Conservation (phyloP, 257 asterid species). For the Anisodus acutangulus region DNA sequence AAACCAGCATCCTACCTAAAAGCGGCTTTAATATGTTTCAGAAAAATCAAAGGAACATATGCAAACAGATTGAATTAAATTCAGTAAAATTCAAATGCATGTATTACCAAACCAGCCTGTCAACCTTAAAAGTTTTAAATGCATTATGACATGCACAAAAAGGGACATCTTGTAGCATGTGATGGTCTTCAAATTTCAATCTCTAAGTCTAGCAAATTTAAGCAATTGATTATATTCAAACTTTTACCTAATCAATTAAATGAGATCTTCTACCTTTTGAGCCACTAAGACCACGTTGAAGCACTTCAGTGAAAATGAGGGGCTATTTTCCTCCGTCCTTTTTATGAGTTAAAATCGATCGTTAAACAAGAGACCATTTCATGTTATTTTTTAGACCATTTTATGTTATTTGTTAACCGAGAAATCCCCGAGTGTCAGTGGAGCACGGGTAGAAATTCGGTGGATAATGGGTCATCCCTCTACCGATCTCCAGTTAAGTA, state of each 20-base stretch:
- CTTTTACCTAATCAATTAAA: conserved; percentile 2
- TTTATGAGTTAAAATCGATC: neutral
- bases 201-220: neutral
- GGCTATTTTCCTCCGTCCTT: neutral
- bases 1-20: conserved; percentile 19
- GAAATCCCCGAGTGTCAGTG: neutral
- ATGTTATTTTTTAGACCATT: neutral
- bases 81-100: neutral
- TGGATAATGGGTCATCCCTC: neutral
- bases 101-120: neutral
- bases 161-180: neutral
- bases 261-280: conserved; percentile 9
- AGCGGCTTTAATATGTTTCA: neutral
- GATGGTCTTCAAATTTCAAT: conserved; percentile 18
- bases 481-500: neutral
- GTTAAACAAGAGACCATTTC: conserved; percentile 8
- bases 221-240: neutral
- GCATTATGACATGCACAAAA: neutral
- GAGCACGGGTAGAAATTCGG: neutral
- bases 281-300: conserved; percentile 8
- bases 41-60: neutral
- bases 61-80: conserved; percentile 3
- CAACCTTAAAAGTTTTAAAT: neutral
- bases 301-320: neutral
- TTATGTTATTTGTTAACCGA: neutral